phyloP scores from a whole-genome alignment of 1,139 yeast species.

The Geotrichum carabidarum region DNA sequence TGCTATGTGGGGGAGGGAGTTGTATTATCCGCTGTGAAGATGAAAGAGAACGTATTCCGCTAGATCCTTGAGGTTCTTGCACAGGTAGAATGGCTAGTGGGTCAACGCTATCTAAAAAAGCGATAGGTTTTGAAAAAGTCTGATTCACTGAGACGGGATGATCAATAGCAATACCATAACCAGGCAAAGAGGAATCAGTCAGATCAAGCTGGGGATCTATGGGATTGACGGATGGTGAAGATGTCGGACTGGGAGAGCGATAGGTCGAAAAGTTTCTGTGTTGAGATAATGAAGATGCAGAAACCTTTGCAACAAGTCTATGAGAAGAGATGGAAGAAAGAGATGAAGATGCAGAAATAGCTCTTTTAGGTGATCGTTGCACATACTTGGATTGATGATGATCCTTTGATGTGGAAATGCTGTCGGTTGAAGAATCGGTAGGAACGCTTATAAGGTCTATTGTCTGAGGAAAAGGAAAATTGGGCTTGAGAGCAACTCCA shows the following conservation, averaged over 20 bases:
- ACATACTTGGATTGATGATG: slow-evolving; percentile 2
- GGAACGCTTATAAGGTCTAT: slow-evolving; percentile 8
- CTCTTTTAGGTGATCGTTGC: slow-evolving; percentile 4
- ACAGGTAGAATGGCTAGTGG: neutral
- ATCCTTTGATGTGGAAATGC: slow-evolving; percentile 13
- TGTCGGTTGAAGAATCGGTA: slow-evolving; percentile 7
- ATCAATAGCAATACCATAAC: slow-evolving; percentile 13
- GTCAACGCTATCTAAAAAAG: neutral
- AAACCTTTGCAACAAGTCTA: slow-evolving; percentile 4
- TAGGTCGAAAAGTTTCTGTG: slow-evolving; percentile 14
- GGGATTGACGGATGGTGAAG: neutral
- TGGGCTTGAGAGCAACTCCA: neutral
- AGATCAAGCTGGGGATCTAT: neutral
- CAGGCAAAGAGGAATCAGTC: neutral
- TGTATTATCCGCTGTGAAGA: neutral
- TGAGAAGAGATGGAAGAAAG: slow-evolving; percentile 8
- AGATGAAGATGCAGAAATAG: slow-evolving; percentile 7
- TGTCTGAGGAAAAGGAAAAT: slow-evolving; percentile 8
- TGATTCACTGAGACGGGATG: slow-evolving; percentile 9
- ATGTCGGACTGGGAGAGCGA: neutral
- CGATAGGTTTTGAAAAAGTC: neutral
- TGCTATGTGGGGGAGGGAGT: neutral
- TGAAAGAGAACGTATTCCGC: neutral
- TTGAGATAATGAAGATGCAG: slow-evolving; percentile 7
- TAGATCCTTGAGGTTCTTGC: too few relatives aligned